Percentiles rank a stretch among this genome's conserved stretches.
phyloP scores from a whole-genome alignment of 768 basidiomycete species.

The Trametes maxima region DNA sequence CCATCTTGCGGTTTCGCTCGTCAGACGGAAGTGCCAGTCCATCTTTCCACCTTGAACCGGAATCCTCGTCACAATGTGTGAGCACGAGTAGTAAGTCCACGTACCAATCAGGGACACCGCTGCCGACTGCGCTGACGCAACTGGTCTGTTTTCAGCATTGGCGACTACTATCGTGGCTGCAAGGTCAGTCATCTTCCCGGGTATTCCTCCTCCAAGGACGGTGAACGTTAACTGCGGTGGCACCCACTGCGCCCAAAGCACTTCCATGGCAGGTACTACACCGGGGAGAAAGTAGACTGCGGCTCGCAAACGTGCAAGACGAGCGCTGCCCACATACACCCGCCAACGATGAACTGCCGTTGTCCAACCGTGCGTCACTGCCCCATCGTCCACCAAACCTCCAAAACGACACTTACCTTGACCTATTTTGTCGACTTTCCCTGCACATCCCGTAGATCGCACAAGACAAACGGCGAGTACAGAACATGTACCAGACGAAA shows the following conservation, averaged over 20 bases:
- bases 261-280: conserved; percentile 24
- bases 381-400: background rate
- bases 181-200: conserved; percentile 7
- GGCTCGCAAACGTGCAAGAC: conserved; percentile 21
- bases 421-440: background rate
- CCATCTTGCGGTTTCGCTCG: too few species aligned
- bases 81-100: conserved; percentile 20
- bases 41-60: background rate
- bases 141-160: conserved; percentile 10
- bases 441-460: background rate
- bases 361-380: conserved; percentile 13
- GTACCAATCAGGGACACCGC: too few species aligned
- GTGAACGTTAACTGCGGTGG: background rate
- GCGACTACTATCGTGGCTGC: conserved; percentile 25
- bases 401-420: background rate
- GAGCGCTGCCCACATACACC: conserved; percentile 20
- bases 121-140: background rate
- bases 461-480: conserved; percentile 16
- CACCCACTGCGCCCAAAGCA: conserved; percentile 2
- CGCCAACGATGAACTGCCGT: conserved; percentile 11
- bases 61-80: conserved; percentile 12
- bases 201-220: background rate
- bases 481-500: conserved; percentile 23
- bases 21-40: too few species aligned
- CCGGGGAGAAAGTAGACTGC: conserved; percentile 21